phyloP scores from a whole-genome alignment of 345 rosid species.

The Eucalyptus tenuipes region DNA sequence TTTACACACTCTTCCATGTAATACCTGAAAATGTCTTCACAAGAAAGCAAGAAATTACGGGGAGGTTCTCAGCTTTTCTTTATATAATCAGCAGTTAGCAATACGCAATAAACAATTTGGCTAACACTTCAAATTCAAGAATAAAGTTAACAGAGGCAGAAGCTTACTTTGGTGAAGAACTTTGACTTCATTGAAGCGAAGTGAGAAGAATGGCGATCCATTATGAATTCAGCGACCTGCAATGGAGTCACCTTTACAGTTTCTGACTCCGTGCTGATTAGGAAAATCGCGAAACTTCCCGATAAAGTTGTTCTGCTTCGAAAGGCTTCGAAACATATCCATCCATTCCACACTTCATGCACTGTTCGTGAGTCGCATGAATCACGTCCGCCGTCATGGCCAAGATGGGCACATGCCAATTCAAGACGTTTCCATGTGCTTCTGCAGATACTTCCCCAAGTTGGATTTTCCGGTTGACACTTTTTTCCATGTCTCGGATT shows the following conservation, averaged over 20 bases:
- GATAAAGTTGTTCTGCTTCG: conserved; percentile 73
- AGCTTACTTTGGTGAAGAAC: background rate
- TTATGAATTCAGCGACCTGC: background rate
- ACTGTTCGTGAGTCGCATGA: conserved; percentile 73
- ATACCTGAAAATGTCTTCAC: background rate
- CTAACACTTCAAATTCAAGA: background rate
- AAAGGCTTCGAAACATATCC: conserved; percentile 95
- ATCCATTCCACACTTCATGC: conserved; percentile 61
- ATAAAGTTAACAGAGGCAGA: background rate
- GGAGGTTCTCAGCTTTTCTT: background rate
- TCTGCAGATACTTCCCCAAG: conserved; percentile 19
- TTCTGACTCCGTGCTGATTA: background rate
- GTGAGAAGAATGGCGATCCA: background rate
- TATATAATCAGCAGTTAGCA: background rate
- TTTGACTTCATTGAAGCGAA: background rate
- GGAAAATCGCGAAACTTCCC: conserved; percentile 66
- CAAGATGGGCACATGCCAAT: conserved; percentile 59
- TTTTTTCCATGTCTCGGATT: conserved; percentile 50
- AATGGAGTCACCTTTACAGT: background rate
- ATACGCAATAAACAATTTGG: background rate
- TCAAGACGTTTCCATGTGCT: conserved; percentile 12
- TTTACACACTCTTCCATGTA: background rate
- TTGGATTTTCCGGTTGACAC: conserved; percentile 17
- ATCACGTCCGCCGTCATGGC: conserved; percentile 97
- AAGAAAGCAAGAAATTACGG: background rate